phyloP scores from a whole-genome alignment of 768 basidiomycete species.

The Pisolithus albus region DNA sequence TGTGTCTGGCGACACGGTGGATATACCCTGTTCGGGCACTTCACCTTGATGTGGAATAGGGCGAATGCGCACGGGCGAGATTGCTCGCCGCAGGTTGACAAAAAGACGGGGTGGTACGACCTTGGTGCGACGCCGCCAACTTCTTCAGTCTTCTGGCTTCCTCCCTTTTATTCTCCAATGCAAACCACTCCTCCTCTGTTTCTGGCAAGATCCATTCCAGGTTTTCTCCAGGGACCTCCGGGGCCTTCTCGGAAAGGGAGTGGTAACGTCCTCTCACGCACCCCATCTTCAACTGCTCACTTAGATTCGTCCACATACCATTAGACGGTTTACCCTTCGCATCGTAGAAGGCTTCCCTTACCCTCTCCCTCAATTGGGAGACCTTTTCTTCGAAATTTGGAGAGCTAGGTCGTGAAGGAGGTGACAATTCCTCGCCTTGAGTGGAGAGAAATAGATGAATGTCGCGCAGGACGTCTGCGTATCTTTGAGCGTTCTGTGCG shows the following conservation, averaged over 20 bases:
- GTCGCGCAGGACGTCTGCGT: conserved; percentile 24
- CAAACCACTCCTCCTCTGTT: conserved; percentile 44
- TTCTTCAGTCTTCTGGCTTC: conserved; percentile 12
- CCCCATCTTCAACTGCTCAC: conserved; percentile 34
- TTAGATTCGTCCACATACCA: conserved; percentile 42
- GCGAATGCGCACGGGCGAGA: background rate
- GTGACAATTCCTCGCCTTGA: conserved; percentile 26
- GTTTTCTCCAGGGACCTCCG: conserved; percentile 16
- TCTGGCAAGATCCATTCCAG: conserved; percentile 34
- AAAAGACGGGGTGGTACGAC: background rate
- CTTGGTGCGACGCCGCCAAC: conserved; percentile 10
- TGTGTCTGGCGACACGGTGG: conserved; percentile 19
- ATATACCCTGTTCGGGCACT: conserved; percentile 3
- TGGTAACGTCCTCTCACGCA: conserved; percentile 32
- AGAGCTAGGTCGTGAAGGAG: conserved; percentile 30
- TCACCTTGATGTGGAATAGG: background rate
- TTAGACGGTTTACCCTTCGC: conserved; percentile 35
- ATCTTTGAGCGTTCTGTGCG: conserved; percentile 7
- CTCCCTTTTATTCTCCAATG: conserved; percentile 34
- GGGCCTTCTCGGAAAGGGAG: conserved; percentile 19
- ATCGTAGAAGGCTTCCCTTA: conserved; percentile 29
- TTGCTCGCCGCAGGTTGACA: conserved; percentile 3
- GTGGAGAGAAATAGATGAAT: conserved; percentile 28
- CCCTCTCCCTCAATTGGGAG: conserved; percentile 27
- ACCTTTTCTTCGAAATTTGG: conserved; percentile 23